Evolutionary conservation across 2,329 filamentous ascomycete genomes (phyloP), one percentile per base, ranked within the genome.

Genomic region (Xylaria sp.): DNA sequence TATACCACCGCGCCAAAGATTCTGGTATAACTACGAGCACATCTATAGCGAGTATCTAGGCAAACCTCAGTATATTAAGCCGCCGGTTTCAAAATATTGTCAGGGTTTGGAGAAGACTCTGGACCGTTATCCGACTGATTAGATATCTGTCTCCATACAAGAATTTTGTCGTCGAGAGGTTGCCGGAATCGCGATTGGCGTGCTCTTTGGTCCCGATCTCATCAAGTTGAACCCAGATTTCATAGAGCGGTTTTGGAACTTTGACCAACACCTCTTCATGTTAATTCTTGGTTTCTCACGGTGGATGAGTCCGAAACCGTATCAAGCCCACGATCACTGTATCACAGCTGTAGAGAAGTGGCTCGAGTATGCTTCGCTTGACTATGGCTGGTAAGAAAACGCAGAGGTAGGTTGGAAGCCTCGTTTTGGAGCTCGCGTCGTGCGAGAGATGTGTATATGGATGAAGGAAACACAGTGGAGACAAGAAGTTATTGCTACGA

Each of bases 191-290:
- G 11, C 7, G 3, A 14, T 35, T 2, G 8, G 12, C 8, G 46
- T n/a, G 7, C 28, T 50, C 4, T 33, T 50, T 17, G 46, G 46
- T 1, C 59, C 59, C 1, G 19, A 33, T 28, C 33, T 57, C 2
- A 51, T 61, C 52, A 15, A 54, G 3, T 15, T 31, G 37, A 61
- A 4, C 1, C 59, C 59, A 12, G 59, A 52, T 23, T 51, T 61
- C 33, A 25, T 57, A n/a, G 51, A 61, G 11, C 28, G 42, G 19
- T 51, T 61, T 37, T 57, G 59, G 59, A 19, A 33, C n/a, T 61
- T 61, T 15, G 51, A 61, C 23, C 2, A 51, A 25, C 31, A 61
- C 5, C 7, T 74, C 2, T 87, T 86, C 71, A 52, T 17, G 21
- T 31, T 62, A 7, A 31, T 53, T 31, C 35, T 57, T 7, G 45